phyloP scores from a whole-genome alignment of 306 rosid species.

The Geum urbanum region DNA sequence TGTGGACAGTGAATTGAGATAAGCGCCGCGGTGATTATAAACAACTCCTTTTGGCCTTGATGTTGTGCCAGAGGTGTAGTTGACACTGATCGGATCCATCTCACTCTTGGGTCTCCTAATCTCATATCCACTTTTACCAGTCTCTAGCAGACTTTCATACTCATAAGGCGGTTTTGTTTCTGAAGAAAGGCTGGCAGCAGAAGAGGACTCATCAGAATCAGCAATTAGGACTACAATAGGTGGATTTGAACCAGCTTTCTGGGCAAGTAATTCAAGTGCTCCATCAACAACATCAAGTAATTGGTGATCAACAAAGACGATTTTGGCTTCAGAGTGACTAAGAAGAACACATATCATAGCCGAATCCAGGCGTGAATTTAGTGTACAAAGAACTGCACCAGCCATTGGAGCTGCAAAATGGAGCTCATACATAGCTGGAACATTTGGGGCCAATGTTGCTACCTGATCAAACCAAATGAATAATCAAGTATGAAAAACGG shows the following conservation, averaged over 20 bases:
- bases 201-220: slow-evolving; percentile 38
- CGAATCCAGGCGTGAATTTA: slow-evolving; percentile 64
- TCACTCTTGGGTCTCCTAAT: slow-evolving; percentile 55
- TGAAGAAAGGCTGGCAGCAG: slow-evolving; percentile 14
- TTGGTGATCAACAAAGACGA: slow-evolving; percentile 69
- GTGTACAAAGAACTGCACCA: slow-evolving; percentile 69
- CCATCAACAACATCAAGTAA: slow-evolving; percentile 47
- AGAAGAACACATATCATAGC: slow-evolving; percentile 48
- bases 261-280: slow-evolving; percentile 46
- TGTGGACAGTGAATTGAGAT: slow-evolving; percentile 64
- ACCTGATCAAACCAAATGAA: slow-evolving; percentile 48
- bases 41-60: slow-evolving; percentile 90
- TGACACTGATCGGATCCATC: slow-evolving; percentile 75
- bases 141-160: slow-evolving; percentile 51
- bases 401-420: slow-evolving; percentile 96
- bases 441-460: slow-evolving; percentile 72
- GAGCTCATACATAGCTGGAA: slow-evolving; percentile 90
- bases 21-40: slow-evolving; percentile 78
- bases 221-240: slow-evolving; percentile 55
- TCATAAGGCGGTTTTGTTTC: slow-evolving; percentile 29
- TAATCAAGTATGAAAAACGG: background rate
- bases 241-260: slow-evolving; percentile 18
- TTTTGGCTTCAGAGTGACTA: slow-evolving; percentile 63
- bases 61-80: slow-evolving; percentile 91
- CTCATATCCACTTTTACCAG: slow-evolving; percentile 45